Evolutionary conservation across 441 rosid genomes (phyloP), one percentile per base, ranked within the genome.

Genomic region (Populus hybrid): DNA sequence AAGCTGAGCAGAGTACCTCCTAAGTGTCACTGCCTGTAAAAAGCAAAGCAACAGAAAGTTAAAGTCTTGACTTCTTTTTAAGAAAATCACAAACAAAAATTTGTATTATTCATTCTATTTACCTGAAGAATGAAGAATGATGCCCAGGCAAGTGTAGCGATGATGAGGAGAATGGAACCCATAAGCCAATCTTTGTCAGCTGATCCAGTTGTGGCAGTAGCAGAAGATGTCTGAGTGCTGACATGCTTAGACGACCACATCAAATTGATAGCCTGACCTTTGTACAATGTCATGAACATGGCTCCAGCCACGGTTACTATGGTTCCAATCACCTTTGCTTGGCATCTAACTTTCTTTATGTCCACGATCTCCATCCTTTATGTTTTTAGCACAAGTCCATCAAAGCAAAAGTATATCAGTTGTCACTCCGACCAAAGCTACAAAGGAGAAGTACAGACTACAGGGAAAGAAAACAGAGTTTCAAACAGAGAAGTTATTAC

Each of bases 61-160:
- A 10, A 23, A 61, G 26, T 21, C 66, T 61, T 9, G 11, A 61
- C 28, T 61, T 23, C 14, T 61, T 23, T 61, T 21, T 21, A 1
- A 8, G 10, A 23, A 32, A 74, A 10, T 65, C 69, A 40, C 20
- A n/a, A 2, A 5, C 16, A 10, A 70, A 12, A 40, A 26, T 8
- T 26, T 10, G 1, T 10, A 10, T 23, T 21, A 61, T 23, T 21
- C 66, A 4, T 7, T 42, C 67, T 28, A 8, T 12, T 77, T 72
- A 90, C 96, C 92, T 93, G 94, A 50, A 93, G 88, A 82, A 93
- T 75, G 82, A 93, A 93, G 84, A 85, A 89, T 2, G 90, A 81
- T 67, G 97, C 92, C 97, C 97, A 93, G 21, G 95, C 90, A 72
- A 93, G 79, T 26, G 97, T 90, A 42, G 97, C 95, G 5, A 91